Percentiles rank a stretch among this genome's conserved stretches.
These are phyloP conservation scores for Phytophthora sansomeana DNA, from an alignment of 352 stramenopile genomes.

Conservation along the genomic window DNA sequence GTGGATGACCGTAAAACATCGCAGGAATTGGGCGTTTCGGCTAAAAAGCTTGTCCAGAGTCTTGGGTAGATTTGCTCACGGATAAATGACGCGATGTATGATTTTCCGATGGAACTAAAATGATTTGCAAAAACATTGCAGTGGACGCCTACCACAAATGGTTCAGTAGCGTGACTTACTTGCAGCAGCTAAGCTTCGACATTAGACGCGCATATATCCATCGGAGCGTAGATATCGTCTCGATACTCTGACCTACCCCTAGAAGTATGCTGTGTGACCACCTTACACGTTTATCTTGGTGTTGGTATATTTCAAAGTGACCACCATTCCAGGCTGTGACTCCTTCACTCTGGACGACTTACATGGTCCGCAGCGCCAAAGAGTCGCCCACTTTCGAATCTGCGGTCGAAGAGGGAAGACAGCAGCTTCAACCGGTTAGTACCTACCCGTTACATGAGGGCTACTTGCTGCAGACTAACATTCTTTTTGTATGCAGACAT, in stretches of 20 bases:
- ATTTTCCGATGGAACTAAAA: no score
- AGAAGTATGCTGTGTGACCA: conserved; percentile 10
- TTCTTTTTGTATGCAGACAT: not conserved
- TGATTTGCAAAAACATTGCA: no score
- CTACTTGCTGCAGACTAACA: not conserved
- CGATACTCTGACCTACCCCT: conserved; percentile 4
- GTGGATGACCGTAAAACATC: conserved; percentile 19
- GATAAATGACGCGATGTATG: no score
- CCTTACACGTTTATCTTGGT: conserved; percentile 24
- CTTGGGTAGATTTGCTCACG: no score
- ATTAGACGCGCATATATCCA: not conserved
- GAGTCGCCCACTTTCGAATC: conserved; percentile 1
- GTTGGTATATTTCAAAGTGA: conserved; percentile 11
- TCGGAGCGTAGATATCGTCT: conserved; percentile 2
- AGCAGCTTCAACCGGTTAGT: not conserved
- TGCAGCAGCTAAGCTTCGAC: no score
- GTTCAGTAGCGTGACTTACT: no score
- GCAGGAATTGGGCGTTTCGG: no score
- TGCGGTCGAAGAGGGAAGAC: not conserved
- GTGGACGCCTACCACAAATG: no score
- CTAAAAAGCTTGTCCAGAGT: no score
- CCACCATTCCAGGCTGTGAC: not conserved
- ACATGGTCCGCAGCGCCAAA: conserved; percentile 1
- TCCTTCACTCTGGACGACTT: not conserved
- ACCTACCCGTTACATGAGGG: not conserved